Evolutionary conservation across 2,329 filamentous ascomycete genomes (phyloP).

Genomic region (Ophiostoma himal-ulmi): DNA sequence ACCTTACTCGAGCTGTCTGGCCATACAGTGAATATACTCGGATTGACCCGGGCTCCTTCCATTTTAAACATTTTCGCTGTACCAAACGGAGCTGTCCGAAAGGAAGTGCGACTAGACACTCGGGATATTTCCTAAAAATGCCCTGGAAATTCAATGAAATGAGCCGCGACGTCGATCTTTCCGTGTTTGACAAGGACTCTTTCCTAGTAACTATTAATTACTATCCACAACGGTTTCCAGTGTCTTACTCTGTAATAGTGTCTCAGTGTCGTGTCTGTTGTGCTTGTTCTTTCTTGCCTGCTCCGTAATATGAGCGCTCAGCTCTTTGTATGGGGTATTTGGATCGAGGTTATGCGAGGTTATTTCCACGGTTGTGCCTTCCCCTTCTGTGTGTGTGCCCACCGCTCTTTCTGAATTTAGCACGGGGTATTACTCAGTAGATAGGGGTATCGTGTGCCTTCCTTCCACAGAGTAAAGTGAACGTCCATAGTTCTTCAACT

Average conservation of each 20-base stretch:
- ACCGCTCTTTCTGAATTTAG: background rate
- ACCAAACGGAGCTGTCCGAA: background rate
- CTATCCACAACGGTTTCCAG: background rate
- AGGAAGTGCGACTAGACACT: background rate
- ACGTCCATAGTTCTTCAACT: too few relatives aligned
- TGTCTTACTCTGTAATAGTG: background rate
- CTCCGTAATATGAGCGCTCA: background rate
- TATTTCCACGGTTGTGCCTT: background rate
- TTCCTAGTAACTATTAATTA: too few relatives aligned
- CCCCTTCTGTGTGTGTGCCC: background rate
- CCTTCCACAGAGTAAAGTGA: background rate
- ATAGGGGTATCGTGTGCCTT: slow-evolving; percentile 1
- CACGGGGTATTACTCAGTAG: background rate
- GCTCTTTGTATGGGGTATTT: background rate
- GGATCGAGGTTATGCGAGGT: background rate
- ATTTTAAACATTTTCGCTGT: background rate
- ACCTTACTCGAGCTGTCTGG: too few relatives aligned
- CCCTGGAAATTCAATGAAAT: background rate
- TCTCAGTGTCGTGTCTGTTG: background rate
- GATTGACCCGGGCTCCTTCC: background rate
- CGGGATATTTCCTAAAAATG: background rate
- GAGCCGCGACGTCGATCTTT: background rate
- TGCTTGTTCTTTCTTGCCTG: background rate
- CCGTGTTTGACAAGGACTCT: too few relatives aligned
- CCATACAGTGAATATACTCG: background rate